Base-by-base conservation (phyloP, 345 rosid species). In the Pistacia vera region DNA sequence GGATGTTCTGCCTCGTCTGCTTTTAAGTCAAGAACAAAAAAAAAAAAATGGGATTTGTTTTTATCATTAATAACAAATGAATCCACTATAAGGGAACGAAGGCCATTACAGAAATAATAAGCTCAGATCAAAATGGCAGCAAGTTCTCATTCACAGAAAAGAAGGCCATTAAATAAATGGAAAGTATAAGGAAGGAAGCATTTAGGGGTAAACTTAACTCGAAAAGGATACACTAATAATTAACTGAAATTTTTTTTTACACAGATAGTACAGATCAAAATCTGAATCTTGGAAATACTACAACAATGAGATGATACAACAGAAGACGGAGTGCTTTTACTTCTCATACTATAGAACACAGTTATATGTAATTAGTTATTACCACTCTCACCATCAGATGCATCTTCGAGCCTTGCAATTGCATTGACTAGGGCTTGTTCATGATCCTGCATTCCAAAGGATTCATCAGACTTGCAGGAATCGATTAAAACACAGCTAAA, bases 351-450 rank as follows among this genome's bases (percentile, higher is more conserved):
- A 82, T 78, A 71, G 71, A 78, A 82, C 87, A 81, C 77, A 75
- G 82, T 85, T 77, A 82, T 80, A 77, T 81, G 85, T 76, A 87
- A 75, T 90, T 80, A 88, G 89, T 86, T 85, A 90, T 92, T 94
- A 91, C 98, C 99, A 71, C 98, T 94, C 89, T 94, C 98, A 81
- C 93, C 97, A 52, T 94, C 99, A 81, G 98, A 92, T 63, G 95
- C 93, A 78, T 89, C 98, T 84, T 92, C 96, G 57, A 97, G 97
- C 87, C 84, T 89, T 16, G 98, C 90, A 68, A 97, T 97, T 55
- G 98, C 99, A 30, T 88, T 91, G 17, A 91, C 79, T 68, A 97
- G 94, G 70, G 97, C 97, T 86, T 85, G 91, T 82, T 94, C 98
- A 57, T 94, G 98, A 48, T 97, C 96, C 99, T 97, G 83, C 81